These are phyloP conservation scores for Umbelopsis sp. DNA, from an alignment of 371 early-diverging fungal genomes.

Conservation along the genomic window DNA sequence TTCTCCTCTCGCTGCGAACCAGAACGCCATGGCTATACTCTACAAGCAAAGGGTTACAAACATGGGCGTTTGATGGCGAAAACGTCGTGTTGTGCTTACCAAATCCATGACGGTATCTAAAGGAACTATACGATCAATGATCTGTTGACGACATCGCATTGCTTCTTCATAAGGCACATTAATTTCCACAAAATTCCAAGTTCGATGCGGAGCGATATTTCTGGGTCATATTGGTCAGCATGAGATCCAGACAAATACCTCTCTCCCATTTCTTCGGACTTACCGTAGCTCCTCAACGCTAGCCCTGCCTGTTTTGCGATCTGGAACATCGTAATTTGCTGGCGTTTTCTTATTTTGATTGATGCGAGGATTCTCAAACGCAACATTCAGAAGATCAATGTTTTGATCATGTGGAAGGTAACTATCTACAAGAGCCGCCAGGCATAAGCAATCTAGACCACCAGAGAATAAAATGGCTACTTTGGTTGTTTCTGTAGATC, in stretches of 20 bases:
- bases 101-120: conserved; percentile 94
- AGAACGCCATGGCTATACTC: conserved; percentile 96
- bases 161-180: conserved; percentile 84
- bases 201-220: conserved; percentile 64
- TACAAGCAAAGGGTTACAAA: conserved; percentile 21
- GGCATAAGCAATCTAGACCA: conserved; percentile 88
- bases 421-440: conserved; percentile 80
- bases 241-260: background rate
- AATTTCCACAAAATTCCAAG: conserved; percentile 90
- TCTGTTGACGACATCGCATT: conserved; percentile 51
- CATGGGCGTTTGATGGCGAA: too few species aligned
- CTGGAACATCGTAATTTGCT: conserved; percentile 81
- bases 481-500: conserved; percentile 43
- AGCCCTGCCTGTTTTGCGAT: conserved; percentile 80
- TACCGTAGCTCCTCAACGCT: conserved; percentile 67
- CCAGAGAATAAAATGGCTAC: conserved; percentile 93
- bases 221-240: conserved; percentile 22
- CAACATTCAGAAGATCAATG: conserved; percentile 94
- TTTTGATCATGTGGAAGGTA: conserved; percentile 72
- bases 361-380: conserved; percentile 91
- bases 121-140: conserved; percentile 79
- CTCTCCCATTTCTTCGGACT: background rate
- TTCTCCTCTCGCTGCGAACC: conserved; percentile 90
- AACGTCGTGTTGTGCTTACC: conserved; percentile 35
- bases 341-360: conserved; percentile 23